Percentiles rank a stretch among this genome's conserved stretches.
These are phyloP conservation scores for Pilasporangium apinafurcum DNA, from an alignment of 352 stramenopile genomes.

Conservation along the genomic window DNA sequence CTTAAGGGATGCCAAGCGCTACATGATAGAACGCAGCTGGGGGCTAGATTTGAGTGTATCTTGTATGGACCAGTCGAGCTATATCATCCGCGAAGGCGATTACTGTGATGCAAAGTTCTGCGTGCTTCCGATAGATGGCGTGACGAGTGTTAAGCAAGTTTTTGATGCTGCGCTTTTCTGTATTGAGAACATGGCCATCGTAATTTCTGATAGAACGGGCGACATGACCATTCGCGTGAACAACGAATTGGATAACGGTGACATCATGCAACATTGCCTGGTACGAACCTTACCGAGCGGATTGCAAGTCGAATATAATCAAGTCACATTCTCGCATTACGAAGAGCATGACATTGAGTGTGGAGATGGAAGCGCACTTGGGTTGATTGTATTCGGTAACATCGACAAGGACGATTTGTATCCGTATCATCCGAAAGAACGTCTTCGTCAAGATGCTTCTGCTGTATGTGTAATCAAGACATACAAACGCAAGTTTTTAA, in stretches of 20 bases:
- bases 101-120: constrained; percentile 29
- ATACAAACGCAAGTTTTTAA: constrained; percentile 13
- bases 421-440: constrained; percentile 17
- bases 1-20: no score
- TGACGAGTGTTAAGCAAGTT: constrained; percentile 33
- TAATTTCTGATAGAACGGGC: constrained; percentile 37
- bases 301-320: no score
- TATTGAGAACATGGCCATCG: constrained; percentile 51
- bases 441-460: constrained; percentile 22
- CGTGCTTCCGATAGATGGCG: constrained; percentile 31
- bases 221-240: constrained; percentile 46
- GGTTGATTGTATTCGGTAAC: constrained; percentile 26
- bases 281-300: no score
- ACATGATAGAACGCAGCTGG: no score
- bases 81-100: no score
- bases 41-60: no score
- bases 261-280: no score
- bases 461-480: constrained; percentile 22
- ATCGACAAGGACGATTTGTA: constrained; percentile 31
- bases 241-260: no score
- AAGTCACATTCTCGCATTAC: no score
- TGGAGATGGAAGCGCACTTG: constrained; percentile 4
- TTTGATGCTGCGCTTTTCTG: constrained; percentile 44
- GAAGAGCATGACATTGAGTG: no score
- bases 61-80: no score